Evolutionary conservation across 1,139 yeast genomes (phyloP).

Genomic region (Magnusiomyces sp.): DNA sequence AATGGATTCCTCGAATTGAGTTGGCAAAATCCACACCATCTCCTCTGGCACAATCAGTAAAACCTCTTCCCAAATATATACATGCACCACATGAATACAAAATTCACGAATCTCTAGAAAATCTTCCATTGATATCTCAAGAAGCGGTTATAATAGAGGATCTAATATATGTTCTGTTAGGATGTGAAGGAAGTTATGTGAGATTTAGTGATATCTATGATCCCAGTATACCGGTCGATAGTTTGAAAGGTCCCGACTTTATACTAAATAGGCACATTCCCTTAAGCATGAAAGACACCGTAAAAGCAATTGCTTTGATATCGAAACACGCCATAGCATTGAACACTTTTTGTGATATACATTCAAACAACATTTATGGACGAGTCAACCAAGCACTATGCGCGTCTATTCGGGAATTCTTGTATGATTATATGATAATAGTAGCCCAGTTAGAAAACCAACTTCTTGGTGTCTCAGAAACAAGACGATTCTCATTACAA

Average conservation of each 20-base stretch:
- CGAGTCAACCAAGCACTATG: conserved; percentile 69
- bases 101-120: conserved; percentile 11
- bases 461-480: conserved; percentile 43
- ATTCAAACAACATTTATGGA: conserved; percentile 53
- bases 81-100: conserved; percentile 11
- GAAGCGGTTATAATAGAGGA: conserved; percentile 70
- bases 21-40: conserved; percentile 18
- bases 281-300: conserved; percentile 63
- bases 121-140: conserved; percentile 42
- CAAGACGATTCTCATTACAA: conserved; percentile 46
- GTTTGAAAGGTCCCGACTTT: conserved; percentile 65
- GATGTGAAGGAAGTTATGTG: conserved; percentile 73
- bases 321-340: conserved; percentile 60
- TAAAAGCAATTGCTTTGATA: conserved; percentile 48
- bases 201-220: conserved; percentile 58
- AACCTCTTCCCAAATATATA: conserved; percentile 17
- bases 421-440: conserved; percentile 42
- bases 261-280: conserved; percentile 66
- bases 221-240: conserved; percentile 31
- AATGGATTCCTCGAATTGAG: conserved; percentile 18
- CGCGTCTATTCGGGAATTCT: conserved; percentile 43
- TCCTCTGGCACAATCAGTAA: conserved; percentile 21
- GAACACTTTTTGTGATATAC: conserved; percentile 46
- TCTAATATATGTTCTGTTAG: conserved; percentile 56
- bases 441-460: conserved; percentile 48